Conservation (phyloP, 108 stramenopile genomes). For the Chaetoceros muelleri region DNA sequence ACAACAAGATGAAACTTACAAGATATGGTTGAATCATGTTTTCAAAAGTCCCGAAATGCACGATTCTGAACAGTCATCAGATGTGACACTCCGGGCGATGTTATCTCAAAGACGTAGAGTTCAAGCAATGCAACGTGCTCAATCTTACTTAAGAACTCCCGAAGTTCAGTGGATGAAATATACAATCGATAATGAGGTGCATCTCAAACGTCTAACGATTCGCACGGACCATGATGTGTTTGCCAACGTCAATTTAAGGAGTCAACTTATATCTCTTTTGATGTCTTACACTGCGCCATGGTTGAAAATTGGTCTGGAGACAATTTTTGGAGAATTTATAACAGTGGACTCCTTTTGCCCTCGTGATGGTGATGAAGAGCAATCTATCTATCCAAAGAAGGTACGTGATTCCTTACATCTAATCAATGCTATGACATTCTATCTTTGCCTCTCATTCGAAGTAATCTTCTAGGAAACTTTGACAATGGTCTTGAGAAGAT, state of each 20-base stretch:
- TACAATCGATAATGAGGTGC: conserved; percentile 50
- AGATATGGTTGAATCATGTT: conserved; percentile 10
- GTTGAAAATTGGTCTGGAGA: conserved; percentile 84
- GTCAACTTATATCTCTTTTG: conserved; percentile 53
- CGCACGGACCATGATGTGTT: conserved; percentile 73
- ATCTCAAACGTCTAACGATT: conserved; percentile 58
- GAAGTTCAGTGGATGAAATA: conserved; percentile 25
- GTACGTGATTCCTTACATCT: too few relatives aligned
- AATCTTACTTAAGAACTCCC: conserved; percentile 29
- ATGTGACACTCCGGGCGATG: conserved; percentile 19
- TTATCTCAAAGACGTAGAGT: conserved; percentile 33
- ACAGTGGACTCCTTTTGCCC: too few relatives aligned
- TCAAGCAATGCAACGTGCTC: conserved; percentile 16
- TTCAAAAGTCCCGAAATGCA: conserved; percentile 6
- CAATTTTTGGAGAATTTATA: conserved; percentile 68
- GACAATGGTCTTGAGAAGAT: conserved; percentile 33
- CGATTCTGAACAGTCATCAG: conserved; percentile 14
- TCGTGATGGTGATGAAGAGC: too few relatives aligned
- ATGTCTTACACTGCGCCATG: conserved; percentile 82
- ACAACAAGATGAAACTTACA: background rate
- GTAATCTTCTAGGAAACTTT: too few relatives aligned
- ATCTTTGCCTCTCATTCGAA: too few relatives aligned
- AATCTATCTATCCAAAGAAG: too few relatives aligned
- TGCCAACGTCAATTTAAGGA: conserved; percentile 64
- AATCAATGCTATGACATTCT: too few relatives aligned